phyloP scores from a whole-genome alignment of 306 rosid genomes.

The Arachis hypogaea region DNA sequence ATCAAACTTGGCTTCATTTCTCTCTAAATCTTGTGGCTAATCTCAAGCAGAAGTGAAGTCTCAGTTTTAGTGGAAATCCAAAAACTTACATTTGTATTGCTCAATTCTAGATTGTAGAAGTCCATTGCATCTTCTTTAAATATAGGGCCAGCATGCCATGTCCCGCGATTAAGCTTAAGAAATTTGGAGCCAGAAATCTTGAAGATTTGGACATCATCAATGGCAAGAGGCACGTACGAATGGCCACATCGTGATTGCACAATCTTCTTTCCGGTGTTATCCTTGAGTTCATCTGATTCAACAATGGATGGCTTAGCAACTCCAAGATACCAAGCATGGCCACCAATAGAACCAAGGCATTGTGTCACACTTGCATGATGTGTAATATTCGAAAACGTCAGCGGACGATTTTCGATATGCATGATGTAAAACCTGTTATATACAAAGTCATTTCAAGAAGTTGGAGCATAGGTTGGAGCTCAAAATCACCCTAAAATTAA shows the following conservation, averaged over 20 bases:
- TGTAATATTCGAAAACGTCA: conserved; percentile 61
- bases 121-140: conserved; percentile 60
- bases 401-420: conserved; percentile 60
- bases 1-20: neutral
- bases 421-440: conserved; percentile 69
- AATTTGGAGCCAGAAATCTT: too few species aligned
- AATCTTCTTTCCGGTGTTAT: conserved; percentile 30
- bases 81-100: conserved; percentile 66
- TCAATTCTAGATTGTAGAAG: conserved; percentile 77
- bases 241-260: conserved; percentile 60
- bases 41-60: neutral
- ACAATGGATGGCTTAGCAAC: conserved; percentile 78
- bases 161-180: too few species aligned
- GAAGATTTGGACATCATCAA: conserved; percentile 60
- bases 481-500: neutral
- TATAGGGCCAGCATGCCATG: conserved; percentile 57
- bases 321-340: conserved; percentile 83
- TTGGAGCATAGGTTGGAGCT: neutral
- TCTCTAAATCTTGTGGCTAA: neutral
- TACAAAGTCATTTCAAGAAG: neutral
- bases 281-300: conserved; percentile 44
- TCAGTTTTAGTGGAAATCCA: neutral
- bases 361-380: conserved; percentile 91
- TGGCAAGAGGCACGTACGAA: conserved; percentile 62
- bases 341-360: conserved; percentile 84